Evolutionary conservation across 345 rosid species (phyloP).

Genomic region (Eucalyptus pauciflora): DNA sequence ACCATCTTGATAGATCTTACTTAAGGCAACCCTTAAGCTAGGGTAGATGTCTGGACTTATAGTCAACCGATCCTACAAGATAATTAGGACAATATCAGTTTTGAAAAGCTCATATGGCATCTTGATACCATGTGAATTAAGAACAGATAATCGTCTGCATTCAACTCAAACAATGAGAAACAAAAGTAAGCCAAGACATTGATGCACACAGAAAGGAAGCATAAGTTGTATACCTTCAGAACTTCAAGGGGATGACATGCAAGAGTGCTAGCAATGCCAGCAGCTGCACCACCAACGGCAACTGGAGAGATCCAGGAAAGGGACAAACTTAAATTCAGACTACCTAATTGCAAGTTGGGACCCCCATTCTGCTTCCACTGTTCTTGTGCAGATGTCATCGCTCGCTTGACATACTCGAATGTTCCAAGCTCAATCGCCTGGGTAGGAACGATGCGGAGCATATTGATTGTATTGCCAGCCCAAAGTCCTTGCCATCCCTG

Average conservation of each 20-base stretch:
- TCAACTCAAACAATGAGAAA: neutral
- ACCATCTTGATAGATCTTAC: conserved; percentile 70
- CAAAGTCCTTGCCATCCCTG: conserved; percentile 98
- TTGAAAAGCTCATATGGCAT: neutral
- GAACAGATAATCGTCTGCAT: neutral
- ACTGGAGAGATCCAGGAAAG: conserved; percentile 86
- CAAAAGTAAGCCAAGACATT: neutral
- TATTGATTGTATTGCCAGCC: conserved; percentile 95
- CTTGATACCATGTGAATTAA: neutral
- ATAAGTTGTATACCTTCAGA: conserved; percentile 47
- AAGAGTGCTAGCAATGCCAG: conserved; percentile 84
- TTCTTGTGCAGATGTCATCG: conserved; percentile 62
- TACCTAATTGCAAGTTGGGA: conserved; percentile 57
- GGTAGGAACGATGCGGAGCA: conserved; percentile 89
- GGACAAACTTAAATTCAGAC: conserved; percentile 40
- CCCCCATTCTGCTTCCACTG: conserved; percentile 41
- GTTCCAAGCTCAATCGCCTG: conserved; percentile 97
- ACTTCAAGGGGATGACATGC: conserved; percentile 99
- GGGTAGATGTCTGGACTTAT: conserved; percentile 88
- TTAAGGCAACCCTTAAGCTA: conserved; percentile 53
- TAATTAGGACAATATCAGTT: neutral
- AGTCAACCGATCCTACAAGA: conserved; percentile 83
- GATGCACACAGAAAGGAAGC: neutral
- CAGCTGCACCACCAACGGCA: conserved; percentile 97
- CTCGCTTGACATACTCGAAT: conserved; percentile 84